Evolutionary conservation across 495 filamentous ascomycete species (phyloP).

Genomic region (Schizothecium vesticola): DNA sequence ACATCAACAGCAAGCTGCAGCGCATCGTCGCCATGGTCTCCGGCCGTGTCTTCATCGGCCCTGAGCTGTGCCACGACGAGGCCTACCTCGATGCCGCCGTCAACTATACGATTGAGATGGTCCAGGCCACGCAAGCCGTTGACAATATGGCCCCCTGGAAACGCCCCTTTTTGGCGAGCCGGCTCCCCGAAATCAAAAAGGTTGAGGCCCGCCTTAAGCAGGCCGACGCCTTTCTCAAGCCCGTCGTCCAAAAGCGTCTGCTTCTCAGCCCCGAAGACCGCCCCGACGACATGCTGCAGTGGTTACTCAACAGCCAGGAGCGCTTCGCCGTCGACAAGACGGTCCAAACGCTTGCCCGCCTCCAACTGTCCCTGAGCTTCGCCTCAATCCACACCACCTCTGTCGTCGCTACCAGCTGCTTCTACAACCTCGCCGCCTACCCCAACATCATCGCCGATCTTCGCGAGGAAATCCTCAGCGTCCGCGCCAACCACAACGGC

Average conservation of each 20-base stretch:
- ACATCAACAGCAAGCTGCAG: constrained; percentile 34
- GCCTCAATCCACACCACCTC: constrained; percentile 49
- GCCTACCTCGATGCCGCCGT: constrained; percentile 55
- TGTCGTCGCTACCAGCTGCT: constrained; percentile 39
- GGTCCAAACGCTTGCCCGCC: constrained; percentile 26
- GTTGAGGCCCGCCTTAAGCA: constrained; percentile 23
- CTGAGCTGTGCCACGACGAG: constrained; percentile 46
- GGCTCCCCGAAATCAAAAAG: constrained; percentile 28
- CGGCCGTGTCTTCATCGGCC: constrained; percentile 54
- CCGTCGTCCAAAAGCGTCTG: constrained; percentile 25
- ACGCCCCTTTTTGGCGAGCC: constrained; percentile 27
- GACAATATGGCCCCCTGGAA: constrained; percentile 26
- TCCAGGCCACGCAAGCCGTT: constrained; percentile 28
- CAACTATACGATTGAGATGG: constrained; percentile 51
- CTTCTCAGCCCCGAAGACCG: constrained; percentile 17
- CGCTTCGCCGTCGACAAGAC: constrained; percentile 17
- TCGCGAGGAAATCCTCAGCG: constrained; percentile 46
- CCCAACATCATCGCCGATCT: constrained; percentile 44
- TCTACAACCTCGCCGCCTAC: constrained; percentile 38
- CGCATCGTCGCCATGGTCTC: constrained; percentile 53
- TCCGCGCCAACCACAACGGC: constrained; percentile 25
- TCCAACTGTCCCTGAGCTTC: constrained; percentile 42
- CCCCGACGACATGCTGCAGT: constrained; percentile 37
- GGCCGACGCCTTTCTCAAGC: constrained; percentile 26
- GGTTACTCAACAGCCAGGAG: constrained; percentile 30